Evolutionary conservation across 78 protist genomes (phyloP).

Genomic region (Chrysochromulina parva): DNA sequence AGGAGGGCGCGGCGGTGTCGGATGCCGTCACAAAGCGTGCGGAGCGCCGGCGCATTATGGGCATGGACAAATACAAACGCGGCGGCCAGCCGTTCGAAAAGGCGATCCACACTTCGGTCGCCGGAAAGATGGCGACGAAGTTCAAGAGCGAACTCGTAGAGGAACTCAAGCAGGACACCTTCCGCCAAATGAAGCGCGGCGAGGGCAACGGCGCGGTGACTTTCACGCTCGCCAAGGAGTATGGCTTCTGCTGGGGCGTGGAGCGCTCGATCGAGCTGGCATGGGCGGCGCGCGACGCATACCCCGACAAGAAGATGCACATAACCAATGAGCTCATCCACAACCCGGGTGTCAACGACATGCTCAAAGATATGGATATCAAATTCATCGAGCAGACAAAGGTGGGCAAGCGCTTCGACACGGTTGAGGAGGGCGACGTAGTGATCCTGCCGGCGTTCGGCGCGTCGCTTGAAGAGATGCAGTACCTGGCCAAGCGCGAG

Average conservation of each 20-base stretch:
- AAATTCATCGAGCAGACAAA: constrained; percentile 19
- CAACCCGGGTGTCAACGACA: constrained; percentile 48
- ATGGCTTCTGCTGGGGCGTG: constrained; percentile 64
- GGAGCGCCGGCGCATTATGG: background rate
- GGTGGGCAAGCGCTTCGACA: constrained; percentile 9
- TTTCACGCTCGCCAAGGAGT: constrained; percentile 33
- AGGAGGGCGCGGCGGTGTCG: no score
- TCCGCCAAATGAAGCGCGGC: background rate
- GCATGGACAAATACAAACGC: background rate
- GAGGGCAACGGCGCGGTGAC: background rate
- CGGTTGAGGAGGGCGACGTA: background rate
- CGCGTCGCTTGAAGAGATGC: constrained; percentile 56
- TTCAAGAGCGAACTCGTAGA: background rate
- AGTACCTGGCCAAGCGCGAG: constrained; percentile 34
- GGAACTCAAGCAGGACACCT: background rate
- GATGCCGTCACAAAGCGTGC: no score
- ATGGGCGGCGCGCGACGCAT: constrained; percentile 25
- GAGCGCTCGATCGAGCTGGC: constrained; percentile 59
- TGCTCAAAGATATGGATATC: constrained; percentile 29
- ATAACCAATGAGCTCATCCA: constrained; percentile 62
- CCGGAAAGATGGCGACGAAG: background rate
- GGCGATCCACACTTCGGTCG: background rate
- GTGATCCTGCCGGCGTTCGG: constrained; percentile 63
- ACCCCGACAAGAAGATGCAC: constrained; percentile 23
- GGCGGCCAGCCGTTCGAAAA: background rate